phyloP scores from a whole-genome alignment of 192 early-diverging fungal genomes.

The Coemansia sp. region DNA sequence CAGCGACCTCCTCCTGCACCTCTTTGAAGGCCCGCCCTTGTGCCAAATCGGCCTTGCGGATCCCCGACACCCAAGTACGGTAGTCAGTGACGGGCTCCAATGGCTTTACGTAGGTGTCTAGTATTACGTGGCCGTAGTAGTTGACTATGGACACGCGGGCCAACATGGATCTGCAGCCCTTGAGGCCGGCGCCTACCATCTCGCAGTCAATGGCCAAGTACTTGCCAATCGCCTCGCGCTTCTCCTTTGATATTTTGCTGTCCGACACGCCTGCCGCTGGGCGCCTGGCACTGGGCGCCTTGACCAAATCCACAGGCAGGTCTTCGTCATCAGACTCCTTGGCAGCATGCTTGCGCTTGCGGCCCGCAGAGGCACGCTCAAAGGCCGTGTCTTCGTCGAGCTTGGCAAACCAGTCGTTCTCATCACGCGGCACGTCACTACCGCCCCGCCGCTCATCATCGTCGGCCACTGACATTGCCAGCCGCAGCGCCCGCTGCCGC shows the following conservation, averaged over 20 bases:
- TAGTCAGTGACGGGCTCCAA: constrained; percentile 87
- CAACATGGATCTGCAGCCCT: constrained; percentile 78
- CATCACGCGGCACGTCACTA: constrained; percentile 29
- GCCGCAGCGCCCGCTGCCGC: constrained; percentile 24
- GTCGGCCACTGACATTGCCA: constrained; percentile 33
- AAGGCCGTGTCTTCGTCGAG: constrained; percentile 20
- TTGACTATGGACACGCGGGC: constrained; percentile 94
- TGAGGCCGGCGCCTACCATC: constrained; percentile 94
- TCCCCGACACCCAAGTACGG: constrained; percentile 88
- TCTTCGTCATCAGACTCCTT: constrained; percentile 36
- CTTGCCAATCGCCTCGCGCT: constrained; percentile 63
- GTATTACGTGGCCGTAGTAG: constrained; percentile 80
- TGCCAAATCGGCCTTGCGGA: constrained; percentile 72
- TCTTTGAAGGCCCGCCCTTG: constrained; percentile 68
- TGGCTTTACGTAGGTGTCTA: constrained; percentile 86
- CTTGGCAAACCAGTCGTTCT: constrained; percentile 34
- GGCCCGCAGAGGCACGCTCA: background rate
- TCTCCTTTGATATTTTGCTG: constrained; percentile 15
- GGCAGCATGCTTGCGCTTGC: constrained; percentile 11
- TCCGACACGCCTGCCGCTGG: background rate
- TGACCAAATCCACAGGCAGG: constrained; percentile 20
- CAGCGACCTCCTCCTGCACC: constrained; percentile 78
- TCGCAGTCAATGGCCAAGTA: constrained; percentile 98
- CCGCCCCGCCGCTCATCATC: constrained; percentile 5
- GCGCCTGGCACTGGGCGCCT: constrained; percentile 12